Evolutionary conservation across 1,284 basidiomycete genomes (phyloP).

Genomic region (Phylloporus gajari): DNA sequence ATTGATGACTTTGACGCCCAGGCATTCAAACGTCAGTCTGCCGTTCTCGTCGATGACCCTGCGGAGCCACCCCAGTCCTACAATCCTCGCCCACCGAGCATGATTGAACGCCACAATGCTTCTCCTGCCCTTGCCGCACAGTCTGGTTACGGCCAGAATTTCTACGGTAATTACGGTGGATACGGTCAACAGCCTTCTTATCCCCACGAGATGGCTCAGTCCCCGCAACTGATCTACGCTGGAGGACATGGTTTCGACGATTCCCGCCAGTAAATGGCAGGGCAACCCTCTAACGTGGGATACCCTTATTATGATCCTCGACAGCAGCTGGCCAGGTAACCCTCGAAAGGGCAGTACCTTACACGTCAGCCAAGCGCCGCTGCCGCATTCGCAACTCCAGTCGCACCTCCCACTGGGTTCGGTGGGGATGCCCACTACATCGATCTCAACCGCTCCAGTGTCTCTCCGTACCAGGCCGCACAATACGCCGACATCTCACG

Average conservation of each 20-base stretch:
- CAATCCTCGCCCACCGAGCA: conserved; percentile 63
- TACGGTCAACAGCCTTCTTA: conserved; percentile 53
- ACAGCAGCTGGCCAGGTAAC: conserved; percentile 41
- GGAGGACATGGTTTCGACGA: conserved; percentile 35
- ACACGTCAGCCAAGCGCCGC: conserved; percentile 33
- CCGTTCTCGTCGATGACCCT: conserved; percentile 63
- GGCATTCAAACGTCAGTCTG: conserved; percentile 69
- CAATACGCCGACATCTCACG: conserved; percentile 78
- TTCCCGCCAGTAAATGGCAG: conserved; percentile 36
- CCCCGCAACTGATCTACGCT: background rate
- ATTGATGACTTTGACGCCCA: conserved; percentile 60
- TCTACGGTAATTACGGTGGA: conserved; percentile 45
- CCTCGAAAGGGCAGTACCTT: conserved; percentile 40
- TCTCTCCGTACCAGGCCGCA: conserved; percentile 75
- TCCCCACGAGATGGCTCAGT: conserved; percentile 31
- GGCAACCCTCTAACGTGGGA: conserved; percentile 32
- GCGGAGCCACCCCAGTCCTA: conserved; percentile 37
- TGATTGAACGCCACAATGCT: conserved; percentile 61
- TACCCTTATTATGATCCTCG: conserved; percentile 31
- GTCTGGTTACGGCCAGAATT: conserved; percentile 32
- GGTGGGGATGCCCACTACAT: conserved; percentile 59
- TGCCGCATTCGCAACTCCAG: conserved; percentile 28
- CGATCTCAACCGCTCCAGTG: conserved; percentile 71
- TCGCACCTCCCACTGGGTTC: conserved; percentile 4
- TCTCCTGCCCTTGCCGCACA: conserved; percentile 41